Percentiles rank a stretch among this genome's conserved stretches.
These are phyloP conservation scores for Dianthus caryophyllus DNA, from an alignment of 148 eudicot species.

Conservation along the genomic window DNA sequence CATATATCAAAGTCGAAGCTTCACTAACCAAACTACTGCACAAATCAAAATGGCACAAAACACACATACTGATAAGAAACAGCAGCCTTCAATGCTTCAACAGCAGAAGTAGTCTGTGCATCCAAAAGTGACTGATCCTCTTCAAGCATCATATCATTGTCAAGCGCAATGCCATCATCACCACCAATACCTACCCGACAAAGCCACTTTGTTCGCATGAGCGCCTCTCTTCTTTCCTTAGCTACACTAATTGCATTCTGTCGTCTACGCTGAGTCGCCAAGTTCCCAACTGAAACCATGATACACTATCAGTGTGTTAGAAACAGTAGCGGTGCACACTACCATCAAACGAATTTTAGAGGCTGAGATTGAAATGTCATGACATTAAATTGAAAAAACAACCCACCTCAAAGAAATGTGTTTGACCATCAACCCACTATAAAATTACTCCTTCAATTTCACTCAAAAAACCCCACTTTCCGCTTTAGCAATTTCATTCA, in stretches of 20 bases:
- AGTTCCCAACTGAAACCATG: conserved; percentile 62
- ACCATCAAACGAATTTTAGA: too few species aligned
- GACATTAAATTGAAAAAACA: background rate
- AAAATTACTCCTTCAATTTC: conserved; percentile 45
- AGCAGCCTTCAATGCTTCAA: conserved; percentile 63
- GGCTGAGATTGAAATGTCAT: too few species aligned
- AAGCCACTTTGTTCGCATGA: conserved; percentile 78
- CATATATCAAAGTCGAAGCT: background rate
- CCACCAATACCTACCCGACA: conserved; percentile 66
- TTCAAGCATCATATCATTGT: conserved; percentile 68
- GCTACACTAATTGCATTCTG: conserved; percentile 71
- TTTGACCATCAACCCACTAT: background rate
- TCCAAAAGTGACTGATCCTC: conserved; percentile 74
- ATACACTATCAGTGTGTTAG: background rate
- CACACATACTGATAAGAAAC: conserved; percentile 53
- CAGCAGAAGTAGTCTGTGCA: conserved; percentile 68
- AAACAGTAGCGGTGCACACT: background rate
- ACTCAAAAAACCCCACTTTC: background rate
- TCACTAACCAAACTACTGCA: background rate
- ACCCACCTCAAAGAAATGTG: too few species aligned
- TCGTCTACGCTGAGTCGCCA: conserved; percentile 61
- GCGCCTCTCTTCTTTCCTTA: conserved; percentile 83
- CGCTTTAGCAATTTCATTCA: too few species aligned
- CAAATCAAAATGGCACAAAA: background rate
- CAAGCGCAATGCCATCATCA: conserved; percentile 36